Evolutionary conservation across 1,284 basidiomycete genomes (phyloP), one percentile per base, ranked within the genome.

Genomic region (Vanrija sp.): DNA sequence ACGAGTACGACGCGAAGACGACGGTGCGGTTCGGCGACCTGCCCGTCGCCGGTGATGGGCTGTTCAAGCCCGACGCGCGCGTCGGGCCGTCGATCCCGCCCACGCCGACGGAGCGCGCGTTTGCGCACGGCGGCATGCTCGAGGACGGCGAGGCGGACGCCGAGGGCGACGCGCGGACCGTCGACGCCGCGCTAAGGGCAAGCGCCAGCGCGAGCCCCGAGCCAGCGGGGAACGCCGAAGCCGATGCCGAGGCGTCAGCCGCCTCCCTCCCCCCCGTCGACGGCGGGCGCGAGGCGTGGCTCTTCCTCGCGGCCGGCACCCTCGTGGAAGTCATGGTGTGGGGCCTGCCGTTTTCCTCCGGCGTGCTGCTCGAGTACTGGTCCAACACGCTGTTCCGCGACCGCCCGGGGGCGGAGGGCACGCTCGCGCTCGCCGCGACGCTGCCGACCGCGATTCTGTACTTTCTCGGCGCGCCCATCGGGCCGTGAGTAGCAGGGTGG

Each of bases 301-400:
- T 62, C 0, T 77, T 74, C 58, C 62, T 75, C 5, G 45, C 64
- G 0, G 70, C 60, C 2, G 73, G 72, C 0, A 71, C 72, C 6
- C 46, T 62, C 3, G 62, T 68, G 18, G 74, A 76, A 57, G 55
- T 64, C 9, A 48, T 73, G 5, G 65, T 73, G 5, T 76, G 71
- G 67, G 74, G 74, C 3, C 48, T 75, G 23, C 69, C 70, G 10
- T 75, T 68, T 49, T 64, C 65, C 21, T 63, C 71, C 46, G 71
- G 71, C 59, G 64, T 74, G 18, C 61, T 74, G 40, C 67, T 69
- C 55, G 62, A 61, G 29, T 75, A 72, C 52, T 75, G 73, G 72
- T 69, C 64, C 6, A 59, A 60, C 42, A 57, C 49, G 14, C 54
- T 71, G 16, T 75, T 75, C 48, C 60, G 64, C n/a, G 40, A 42